Percentiles rank a stretch among this genome's conserved stretches.
These are phyloP conservation scores for Camelina neglecta DNA, from an alignment of 345 rosid species.

Conservation along the genomic window DNA sequence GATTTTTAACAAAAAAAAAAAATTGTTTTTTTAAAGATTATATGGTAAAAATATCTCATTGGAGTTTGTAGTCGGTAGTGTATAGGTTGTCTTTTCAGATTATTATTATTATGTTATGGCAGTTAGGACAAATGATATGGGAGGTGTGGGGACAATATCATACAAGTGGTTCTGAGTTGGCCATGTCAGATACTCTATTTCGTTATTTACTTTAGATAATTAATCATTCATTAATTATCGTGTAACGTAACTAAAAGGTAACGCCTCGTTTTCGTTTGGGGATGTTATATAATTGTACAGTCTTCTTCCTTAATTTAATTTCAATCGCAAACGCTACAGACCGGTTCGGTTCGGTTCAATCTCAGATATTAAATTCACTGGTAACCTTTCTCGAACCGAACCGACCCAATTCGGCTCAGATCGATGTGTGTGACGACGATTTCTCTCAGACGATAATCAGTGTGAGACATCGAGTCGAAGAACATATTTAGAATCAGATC, in stretches of 20 bases:
- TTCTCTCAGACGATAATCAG: slow-evolving; percentile 23
- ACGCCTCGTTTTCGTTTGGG: too few species aligned
- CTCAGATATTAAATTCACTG: neutral
- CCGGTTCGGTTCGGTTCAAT: slow-evolving; percentile 2
- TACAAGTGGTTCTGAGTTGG: too few species aligned
- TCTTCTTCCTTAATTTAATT: too few species aligned
- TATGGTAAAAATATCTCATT: neutral
- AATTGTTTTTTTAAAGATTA: neutral
- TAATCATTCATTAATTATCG: too few species aligned
- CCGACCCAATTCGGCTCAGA: slow-evolving; percentile 17
- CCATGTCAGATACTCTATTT: too few species aligned
- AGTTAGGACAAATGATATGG: slow-evolving; percentile 21
- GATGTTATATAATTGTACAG: too few species aligned
- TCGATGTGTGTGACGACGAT: slow-evolving; percentile 21
- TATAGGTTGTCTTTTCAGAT: slow-evolving; percentile 13
- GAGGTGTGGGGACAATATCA: neutral
- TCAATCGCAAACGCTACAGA: neutral
- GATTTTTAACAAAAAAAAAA: too few species aligned
- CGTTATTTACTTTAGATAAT: too few species aligned
- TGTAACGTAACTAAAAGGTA: too few species aligned
- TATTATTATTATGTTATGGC: slow-evolving; percentile 12
- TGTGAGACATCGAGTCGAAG: slow-evolving; percentile 30
- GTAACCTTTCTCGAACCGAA: slow-evolving; percentile 11
- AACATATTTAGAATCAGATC: slow-evolving; percentile 38
- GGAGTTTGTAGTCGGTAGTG: neutral